Base-by-base conservation (phyloP, 371 early-diverging fungal genomes). In the Paramicrosporidium saccamoebae region DNA sequence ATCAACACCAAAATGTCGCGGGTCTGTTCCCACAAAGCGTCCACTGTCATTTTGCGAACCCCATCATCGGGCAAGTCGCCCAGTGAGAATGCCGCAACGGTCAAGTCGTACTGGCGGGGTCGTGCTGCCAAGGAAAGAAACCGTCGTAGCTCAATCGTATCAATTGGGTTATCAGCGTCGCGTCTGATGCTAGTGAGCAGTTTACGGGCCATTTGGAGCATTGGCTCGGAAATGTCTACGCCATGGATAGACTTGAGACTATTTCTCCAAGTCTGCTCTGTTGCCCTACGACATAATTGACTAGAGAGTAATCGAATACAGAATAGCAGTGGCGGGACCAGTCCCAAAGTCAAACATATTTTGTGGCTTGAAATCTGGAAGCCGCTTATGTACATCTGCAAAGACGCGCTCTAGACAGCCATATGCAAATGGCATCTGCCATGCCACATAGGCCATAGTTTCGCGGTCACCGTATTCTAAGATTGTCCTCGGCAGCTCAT, bases 291-390 rank as follows among this genome's bases (percentile, higher is more conserved):
- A 22, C 14, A 21, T 7, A 14, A 10, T 6, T 10, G 12, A 15
- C 14, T 10, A 19, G 5, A 17, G 7, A 11, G 8, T 23, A 17
- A 14, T 5, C 21, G 11, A 23, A 27, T 47, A 58, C 66, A 68
- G 78, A 15, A 78, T 42, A 4, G 57, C 67, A 3, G 75, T 68
- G 13, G 69, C 82, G 3, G 79, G 77, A 1, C 82, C 82, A 0
- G 61, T 57, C 9, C 75, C 82, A 36, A 75, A 71, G 41, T 81
- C 82, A 21, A 75, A 28, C 12, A 73, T 40, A 1, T 43, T 42
- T 11, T 23, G 38, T 0, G 79, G 77, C 2, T 32, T 21, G 27
- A 68, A 56, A 10, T 43, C 45, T 1, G 67, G 55, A 1, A 64
- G 17, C 14, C 72, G 41, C 5, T 23, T 33, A 2, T 37, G 24